Conservation (phyloP, 2,329 filamentous ascomycete species). For the Tolypocladium tundrense region DNA sequence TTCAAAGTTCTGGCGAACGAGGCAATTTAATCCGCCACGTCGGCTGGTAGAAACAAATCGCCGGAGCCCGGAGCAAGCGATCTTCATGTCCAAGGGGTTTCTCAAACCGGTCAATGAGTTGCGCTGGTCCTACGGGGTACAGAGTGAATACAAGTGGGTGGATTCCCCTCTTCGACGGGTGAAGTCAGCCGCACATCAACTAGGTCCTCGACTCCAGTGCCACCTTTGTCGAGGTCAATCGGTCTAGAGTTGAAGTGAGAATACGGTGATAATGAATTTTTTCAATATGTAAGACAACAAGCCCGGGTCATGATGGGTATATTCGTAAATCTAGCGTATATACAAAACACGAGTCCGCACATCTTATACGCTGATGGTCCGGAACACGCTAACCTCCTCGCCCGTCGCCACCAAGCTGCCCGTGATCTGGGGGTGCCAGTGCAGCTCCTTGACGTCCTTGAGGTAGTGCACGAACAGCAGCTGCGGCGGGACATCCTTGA, state of each 20-base stretch:
- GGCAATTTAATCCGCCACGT: not conserved
- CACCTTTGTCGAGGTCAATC: not conserved
- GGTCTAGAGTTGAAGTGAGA: not conserved
- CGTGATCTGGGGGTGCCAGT: slow-evolving; percentile 96
- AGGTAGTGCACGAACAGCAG: slow-evolving; percentile 95
- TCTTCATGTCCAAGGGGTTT: not conserved
- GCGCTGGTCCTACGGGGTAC: not conserved
- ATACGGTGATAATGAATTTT: no score
- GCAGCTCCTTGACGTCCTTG: slow-evolving; percentile 86
- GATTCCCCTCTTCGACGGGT: not conserved
- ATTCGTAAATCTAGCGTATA: slow-evolving; percentile 1
- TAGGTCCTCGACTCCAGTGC: not conserved
- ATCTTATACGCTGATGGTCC: slow-evolving; percentile 67
- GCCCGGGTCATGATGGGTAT: slow-evolving; percentile 1
- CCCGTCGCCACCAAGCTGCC: slow-evolving; percentile 85
- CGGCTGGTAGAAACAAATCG: not conserved
- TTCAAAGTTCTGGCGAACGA: not conserved
- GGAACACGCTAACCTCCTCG: slow-evolving; percentile 76
- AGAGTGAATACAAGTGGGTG: not conserved
- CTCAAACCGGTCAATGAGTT: not conserved
- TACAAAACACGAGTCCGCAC: not conserved
- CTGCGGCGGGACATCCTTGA: slow-evolving; percentile 87
- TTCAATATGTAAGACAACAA: no score
- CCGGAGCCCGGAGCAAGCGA: not conserved
- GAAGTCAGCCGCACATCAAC: not conserved